These are phyloP conservation scores for Aspergillus baeticus DNA, from an alignment of 495 filamentous ascomycete species.

Conservation along the genomic window DNA sequence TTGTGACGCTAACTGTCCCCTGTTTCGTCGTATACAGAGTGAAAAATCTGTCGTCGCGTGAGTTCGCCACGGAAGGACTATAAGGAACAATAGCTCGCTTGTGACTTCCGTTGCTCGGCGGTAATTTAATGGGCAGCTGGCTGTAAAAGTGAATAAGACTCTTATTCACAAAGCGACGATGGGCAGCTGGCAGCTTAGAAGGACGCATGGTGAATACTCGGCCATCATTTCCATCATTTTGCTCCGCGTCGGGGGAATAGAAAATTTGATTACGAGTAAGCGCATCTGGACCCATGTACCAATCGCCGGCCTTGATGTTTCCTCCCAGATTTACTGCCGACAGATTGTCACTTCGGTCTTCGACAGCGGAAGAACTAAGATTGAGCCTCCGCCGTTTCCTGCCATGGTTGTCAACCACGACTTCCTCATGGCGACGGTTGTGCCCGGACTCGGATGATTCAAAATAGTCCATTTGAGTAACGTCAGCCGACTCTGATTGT, in stretches of 20 bases:
- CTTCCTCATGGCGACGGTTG: constrained; percentile 23
- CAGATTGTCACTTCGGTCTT: neutral
- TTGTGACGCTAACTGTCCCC: constrained; percentile 23
- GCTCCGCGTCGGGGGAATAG: constrained; percentile 17
- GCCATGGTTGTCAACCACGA: constrained; percentile 35
- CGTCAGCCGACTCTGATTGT: neutral
- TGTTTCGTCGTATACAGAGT: constrained; percentile 26
- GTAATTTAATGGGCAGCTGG: constrained; percentile 19
- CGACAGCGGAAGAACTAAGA: constrained; percentile 3
- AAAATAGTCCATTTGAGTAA: neutral
- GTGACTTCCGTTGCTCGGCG: neutral
- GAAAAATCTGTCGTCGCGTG: constrained; percentile 16
- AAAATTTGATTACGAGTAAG: constrained; percentile 23
- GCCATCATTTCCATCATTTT: constrained; percentile 17
- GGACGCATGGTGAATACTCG: constrained; percentile 18
- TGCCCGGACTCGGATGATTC: neutral
- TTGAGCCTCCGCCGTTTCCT: constrained; percentile 42
- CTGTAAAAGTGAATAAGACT: constrained; percentile 23
- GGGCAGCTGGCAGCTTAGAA: constrained; percentile 21
- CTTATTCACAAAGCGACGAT: constrained; percentile 27
- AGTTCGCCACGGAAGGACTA: constrained; percentile 9
- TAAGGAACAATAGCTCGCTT: constrained; percentile 29
- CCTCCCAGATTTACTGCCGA: neutral
- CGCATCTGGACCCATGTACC: constrained; percentile 32
- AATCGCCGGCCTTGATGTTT: constrained; percentile 2